Evolutionary conservation across 2,329 filamentous ascomycete species (phyloP), one percentile per base, ranked within the genome.

Genomic region (Domatiomyces globalis): DNA sequence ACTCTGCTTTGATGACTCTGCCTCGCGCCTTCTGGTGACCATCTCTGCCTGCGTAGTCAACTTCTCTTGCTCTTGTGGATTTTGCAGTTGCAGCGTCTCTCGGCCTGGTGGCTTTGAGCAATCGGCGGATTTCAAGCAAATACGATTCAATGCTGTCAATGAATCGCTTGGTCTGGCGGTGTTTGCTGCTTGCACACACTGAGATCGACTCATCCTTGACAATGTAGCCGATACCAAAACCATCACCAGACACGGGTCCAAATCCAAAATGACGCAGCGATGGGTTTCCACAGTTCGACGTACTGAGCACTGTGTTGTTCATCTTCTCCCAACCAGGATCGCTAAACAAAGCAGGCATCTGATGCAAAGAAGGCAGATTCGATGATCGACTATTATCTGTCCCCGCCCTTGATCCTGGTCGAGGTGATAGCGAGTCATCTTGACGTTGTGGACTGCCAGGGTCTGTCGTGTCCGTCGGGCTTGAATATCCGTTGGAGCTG

Each of bases 261-360:
- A 98, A 98, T 2, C 92, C 92, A 62, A 98, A 98, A 62, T 96
- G 90, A 1, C 92, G 82, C 17, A 98, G 80, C 0, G 84, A 87
- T 0, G 92, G 92, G 68, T 96, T 98, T 53, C 92, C 92, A 68
- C 92, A 98, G 73, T 98, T 98, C n/a, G 89, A 95, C 0, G 92
- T 96, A 5, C 87, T 94, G 42, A 98, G 73, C 57, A 96, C 87
- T 7, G 90, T 96, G 56, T 79, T 94, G 72, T 96, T 96, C 58
- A 95, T 79, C 65, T 85, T 89, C 67, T 96, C 90, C 88, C 89
- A 98, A 46, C 90, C 92, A 1, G 77, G 61, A 63, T 98, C 92
- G 46, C 83, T 81, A 66, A 96, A 98, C 51, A 98, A 76, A 5
- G 82, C 72, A 0, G 92, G 92, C 61, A 90, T 76, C 52, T 72